Conservation (phyloP, 768 basidiomycete genomes). For the Gymnopilus dilepis region DNA sequence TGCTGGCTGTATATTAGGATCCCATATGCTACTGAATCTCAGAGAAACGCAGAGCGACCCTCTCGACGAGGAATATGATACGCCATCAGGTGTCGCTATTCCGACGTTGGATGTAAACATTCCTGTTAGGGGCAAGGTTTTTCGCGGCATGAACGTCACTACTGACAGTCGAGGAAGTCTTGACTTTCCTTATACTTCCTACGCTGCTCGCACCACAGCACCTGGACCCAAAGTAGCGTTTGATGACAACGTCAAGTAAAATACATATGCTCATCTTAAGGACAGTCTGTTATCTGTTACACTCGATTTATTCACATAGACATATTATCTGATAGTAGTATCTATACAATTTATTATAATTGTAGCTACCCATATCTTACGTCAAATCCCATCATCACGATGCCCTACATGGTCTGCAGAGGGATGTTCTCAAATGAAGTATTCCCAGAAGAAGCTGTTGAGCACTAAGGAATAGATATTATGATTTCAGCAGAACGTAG, state of each 20-base stretch:
- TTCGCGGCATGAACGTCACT: neutral
- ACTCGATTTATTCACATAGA: neutral
- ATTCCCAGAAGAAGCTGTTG: too few relatives aligned
- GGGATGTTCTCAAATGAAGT: too few relatives aligned
- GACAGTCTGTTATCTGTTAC: too few relatives aligned
- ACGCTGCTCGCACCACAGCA: neutral
- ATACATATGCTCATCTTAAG: too few relatives aligned
- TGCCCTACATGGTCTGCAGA: too few relatives aligned
- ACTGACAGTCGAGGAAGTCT: neutral
- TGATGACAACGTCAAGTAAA: neutral
- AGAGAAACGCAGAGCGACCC: neutral
- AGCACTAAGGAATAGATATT: too few relatives aligned
- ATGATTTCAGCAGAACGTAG: too few relatives aligned
- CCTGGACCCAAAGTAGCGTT: neutral
- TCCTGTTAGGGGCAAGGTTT: neutral
- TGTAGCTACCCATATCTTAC: too few relatives aligned
- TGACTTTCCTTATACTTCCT: neutral
- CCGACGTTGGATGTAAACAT: neutral
- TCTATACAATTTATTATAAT: too few relatives aligned
- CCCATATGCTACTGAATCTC: slow-evolving; percentile 33
- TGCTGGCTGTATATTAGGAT: slow-evolving; percentile 34
- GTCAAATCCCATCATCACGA: too few relatives aligned
- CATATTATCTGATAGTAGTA: too few relatives aligned
- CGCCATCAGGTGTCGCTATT: neutral
- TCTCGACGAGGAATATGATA: neutral